Percentiles rank a stretch among this genome's conserved stretches.
Evolutionary conservation across 75 land plant genomes (phyloP).

Genomic region (Pinus albicaulis): DNA sequence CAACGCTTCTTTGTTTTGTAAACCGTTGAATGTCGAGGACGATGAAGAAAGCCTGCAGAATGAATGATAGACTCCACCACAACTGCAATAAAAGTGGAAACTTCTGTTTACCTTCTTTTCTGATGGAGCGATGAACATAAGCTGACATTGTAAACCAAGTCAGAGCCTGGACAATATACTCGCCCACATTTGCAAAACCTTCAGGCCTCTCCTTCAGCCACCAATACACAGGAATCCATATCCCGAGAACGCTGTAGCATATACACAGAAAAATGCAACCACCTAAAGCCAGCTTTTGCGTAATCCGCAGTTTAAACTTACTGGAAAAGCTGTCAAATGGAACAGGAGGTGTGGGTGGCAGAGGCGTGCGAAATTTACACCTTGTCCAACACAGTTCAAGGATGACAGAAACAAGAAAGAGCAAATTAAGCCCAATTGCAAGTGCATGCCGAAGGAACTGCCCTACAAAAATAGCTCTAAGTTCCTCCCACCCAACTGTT

Average conservation of each 20-base stretch:
- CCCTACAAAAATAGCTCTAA: no score
- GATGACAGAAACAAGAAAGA: no score
- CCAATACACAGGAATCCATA: background rate
- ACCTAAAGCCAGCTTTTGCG: no score
- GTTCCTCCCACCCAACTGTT: no score
- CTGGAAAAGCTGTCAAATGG: no score
- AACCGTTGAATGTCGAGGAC: slow-evolving; percentile 16
- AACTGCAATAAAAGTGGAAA: no score
- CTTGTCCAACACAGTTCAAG: no score
- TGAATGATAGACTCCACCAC: slow-evolving; percentile 46
- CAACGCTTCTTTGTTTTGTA: background rate
- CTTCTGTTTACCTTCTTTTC: slow-evolving; percentile 6
- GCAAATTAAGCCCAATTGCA: no score
- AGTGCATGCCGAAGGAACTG: no score
- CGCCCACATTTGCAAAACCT: background rate
- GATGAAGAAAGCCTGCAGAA: slow-evolving; percentile 25
- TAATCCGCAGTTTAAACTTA: no score
- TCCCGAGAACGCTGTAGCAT: background rate
- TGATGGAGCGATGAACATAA: background rate
- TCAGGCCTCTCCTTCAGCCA: background rate
- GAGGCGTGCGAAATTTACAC: no score
- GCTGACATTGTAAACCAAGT: background rate
- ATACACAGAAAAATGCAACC: background rate
- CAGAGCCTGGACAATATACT: background rate
- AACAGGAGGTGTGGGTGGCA: no score